A percentile compares a stretch with the other conserved stretches of the same genome.
Conservation (phyloP, 331 rosid species). For the Quercus lobata region DNA sequence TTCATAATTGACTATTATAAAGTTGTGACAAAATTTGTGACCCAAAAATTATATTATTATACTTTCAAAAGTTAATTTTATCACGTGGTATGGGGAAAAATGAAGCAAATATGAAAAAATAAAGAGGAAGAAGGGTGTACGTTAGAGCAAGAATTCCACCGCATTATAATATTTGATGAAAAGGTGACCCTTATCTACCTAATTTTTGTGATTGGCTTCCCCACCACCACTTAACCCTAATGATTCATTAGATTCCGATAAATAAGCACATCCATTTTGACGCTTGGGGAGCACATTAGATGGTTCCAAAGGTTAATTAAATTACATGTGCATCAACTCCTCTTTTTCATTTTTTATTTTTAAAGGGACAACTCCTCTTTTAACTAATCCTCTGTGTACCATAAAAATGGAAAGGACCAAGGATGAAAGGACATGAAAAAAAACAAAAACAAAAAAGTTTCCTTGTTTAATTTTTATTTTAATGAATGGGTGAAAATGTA, state of each 20-base stretch:
- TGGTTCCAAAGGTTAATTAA: neutral
- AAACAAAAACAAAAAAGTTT: neutral
- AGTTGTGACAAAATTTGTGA: too few species aligned
- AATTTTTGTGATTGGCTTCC: neutral
- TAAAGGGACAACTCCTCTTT: neutral
- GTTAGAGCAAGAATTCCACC: neutral
- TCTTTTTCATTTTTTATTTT: neutral
- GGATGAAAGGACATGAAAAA: neutral
- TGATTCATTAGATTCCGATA: neutral
- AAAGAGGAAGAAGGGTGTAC: neutral
- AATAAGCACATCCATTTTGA: slow-evolving; percentile 10
- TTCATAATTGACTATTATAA: too few species aligned
- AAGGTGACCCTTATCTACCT: slow-evolving; percentile 11
- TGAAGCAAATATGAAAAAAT: neutral
- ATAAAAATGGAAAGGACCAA: neutral
- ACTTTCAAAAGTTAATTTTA: too few species aligned
- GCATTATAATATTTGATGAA: neutral
- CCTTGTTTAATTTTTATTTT: neutral
- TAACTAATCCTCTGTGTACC: neutral
- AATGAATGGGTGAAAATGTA: neutral
- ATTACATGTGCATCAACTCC: neutral
- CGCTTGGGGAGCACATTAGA: slow-evolving; percentile 4
- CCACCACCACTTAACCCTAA: slow-evolving; percentile 5
- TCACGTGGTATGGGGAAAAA: too few species aligned
- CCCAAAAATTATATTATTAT: too few species aligned